Percentiles rank a stretch among this genome's conserved stretches.
These are phyloP conservation scores for Chloris gayana DNA, from an alignment of 176 grass and related monocot species.

Conservation along the genomic window DNA sequence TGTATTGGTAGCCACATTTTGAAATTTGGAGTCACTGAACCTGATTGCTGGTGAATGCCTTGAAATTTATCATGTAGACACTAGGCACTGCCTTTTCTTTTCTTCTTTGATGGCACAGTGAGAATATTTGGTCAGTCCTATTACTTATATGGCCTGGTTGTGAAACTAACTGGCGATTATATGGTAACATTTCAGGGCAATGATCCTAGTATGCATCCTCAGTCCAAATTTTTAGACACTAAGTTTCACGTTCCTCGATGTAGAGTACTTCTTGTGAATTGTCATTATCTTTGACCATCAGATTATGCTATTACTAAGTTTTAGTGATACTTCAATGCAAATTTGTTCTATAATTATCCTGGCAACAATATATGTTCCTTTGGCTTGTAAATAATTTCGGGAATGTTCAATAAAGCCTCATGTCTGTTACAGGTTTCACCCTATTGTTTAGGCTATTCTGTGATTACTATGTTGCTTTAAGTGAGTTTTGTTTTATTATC, in stretches of 20 bases:
- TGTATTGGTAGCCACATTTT: background rate
- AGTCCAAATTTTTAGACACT: background rate
- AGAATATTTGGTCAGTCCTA: background rate
- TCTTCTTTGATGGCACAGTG: background rate
- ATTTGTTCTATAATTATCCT: background rate
- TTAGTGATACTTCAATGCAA: background rate
- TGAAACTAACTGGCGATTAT: background rate
- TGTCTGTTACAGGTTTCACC: background rate
- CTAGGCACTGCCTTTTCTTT: background rate
- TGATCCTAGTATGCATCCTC: background rate
- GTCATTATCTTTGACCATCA: background rate
- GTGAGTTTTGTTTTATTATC: constrained; percentile 21
- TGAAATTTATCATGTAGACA: background rate
- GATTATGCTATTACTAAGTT: background rate
- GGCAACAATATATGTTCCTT: background rate
- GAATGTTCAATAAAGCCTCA: constrained; percentile 2
- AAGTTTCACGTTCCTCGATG: background rate
- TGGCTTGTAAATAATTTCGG: background rate
- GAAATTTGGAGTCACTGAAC: background rate
- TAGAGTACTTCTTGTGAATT: background rate
- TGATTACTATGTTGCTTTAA: constrained; percentile 7
- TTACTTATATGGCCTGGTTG: background rate
- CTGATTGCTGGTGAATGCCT: background rate
- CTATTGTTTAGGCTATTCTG: constrained; percentile 4
- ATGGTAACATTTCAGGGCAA: background rate